Base-by-base conservation (phyloP, 2,329 filamentous ascomycete species). In the Penicillium sp. region DNA sequence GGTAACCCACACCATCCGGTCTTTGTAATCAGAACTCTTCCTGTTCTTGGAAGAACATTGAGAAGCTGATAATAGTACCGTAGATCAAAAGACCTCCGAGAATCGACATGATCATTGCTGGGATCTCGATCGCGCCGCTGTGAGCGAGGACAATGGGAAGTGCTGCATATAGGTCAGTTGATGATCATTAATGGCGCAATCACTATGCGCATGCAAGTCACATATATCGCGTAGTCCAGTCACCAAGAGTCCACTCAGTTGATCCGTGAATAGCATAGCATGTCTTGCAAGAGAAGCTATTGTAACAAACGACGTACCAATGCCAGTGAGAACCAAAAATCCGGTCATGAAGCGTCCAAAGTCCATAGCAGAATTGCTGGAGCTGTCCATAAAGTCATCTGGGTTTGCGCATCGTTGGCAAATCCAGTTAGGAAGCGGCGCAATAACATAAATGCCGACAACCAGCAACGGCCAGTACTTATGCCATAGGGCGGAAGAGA, bases 41-140 rank as follows among this genome's bases (percentile, higher is more conserved):
- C 73, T 97, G 91, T 76, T 97, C 92, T 72, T 93, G 89, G 81
- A 99, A 99, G 79, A 97, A 99, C 86, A 97, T 89, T 62, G 89
- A 88, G 75, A 99, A 99, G 78, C 89, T 94, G 76, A 99, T 95
- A 71, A 99, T 97, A 45, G 94, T 99, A 53, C 91, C 90, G 76
- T 99, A 99, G 72, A 99, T 99, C 71, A 99, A 78, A 56, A 97
- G 79, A 48, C 94, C 94, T 27, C 94, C 94, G 48, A 93, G 77
- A 65, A 99, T 89, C 48, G 90, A 95, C 94, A 99, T 99, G 71
- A 91, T 79, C 86, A 96, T 96, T 45, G 94, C 94, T 48, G 90
- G 86, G 54, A 88, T 75, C 58, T 85, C 79, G 70, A 99, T 99
- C 60, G 94, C 81, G 55, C 84, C 84, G 58, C 90, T 89, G 75